These are phyloP conservation scores for Podospora anserina DNA, from an alignment of 495 filamentous ascomycete genomes.

Conservation along the genomic window DNA sequence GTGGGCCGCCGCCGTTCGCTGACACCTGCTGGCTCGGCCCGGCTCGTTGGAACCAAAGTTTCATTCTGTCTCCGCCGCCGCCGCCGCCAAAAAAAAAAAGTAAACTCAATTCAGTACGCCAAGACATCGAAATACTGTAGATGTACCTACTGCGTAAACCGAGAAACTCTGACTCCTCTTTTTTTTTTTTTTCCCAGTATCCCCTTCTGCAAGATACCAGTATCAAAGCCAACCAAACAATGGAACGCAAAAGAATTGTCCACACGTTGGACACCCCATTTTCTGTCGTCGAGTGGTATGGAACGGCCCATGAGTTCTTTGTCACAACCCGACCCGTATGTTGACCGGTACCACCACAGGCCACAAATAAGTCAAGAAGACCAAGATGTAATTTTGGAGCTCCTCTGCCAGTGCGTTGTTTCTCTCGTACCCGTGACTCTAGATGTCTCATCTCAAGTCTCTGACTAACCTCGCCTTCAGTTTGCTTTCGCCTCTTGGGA, in stretches of 20 bases:
- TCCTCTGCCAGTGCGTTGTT: constrained; percentile 51
- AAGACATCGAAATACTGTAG: background rate
- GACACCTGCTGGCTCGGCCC: background rate
- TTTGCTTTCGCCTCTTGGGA: constrained; percentile 55
- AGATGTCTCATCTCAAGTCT: constrained; percentile 5
- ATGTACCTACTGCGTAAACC: too few species aligned
- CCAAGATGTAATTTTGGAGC: constrained; percentile 54
- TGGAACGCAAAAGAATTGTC: constrained; percentile 33
- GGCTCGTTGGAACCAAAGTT: background rate
- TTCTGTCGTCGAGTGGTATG: constrained; percentile 30
- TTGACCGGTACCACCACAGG: constrained; percentile 32
- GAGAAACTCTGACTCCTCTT: too few species aligned
- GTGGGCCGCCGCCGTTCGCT: background rate
- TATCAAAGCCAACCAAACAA: background rate
- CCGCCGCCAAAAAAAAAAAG: background rate
- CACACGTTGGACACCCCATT: constrained; percentile 36
- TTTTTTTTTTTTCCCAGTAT: too few species aligned
- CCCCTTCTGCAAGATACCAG: background rate
- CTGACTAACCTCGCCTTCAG: constrained; percentile 31
- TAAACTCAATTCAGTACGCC: background rate
- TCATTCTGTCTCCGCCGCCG: background rate
- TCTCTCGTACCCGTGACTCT: background rate
- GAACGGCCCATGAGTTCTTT: background rate
- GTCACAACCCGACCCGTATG: background rate
- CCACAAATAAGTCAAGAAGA: constrained; percentile 46